phyloP scores from a whole-genome alignment of 441 rosid species.

The Syzygium syzygioides region DNA sequence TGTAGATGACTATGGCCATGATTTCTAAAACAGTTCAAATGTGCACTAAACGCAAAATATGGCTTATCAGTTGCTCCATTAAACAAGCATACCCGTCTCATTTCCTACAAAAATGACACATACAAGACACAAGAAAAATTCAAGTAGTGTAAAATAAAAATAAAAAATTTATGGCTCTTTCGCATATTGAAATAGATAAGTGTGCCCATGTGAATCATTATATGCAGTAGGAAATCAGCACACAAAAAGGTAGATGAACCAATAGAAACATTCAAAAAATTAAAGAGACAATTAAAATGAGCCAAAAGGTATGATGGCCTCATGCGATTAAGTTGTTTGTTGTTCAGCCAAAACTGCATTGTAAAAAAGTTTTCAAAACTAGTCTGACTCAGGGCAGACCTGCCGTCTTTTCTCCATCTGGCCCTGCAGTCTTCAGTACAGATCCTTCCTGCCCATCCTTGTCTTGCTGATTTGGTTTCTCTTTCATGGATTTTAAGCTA shows the following conservation, averaged over 20 bases:
- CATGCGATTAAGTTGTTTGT: neutral
- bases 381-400: constrained; percentile 40
- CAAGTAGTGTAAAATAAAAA: neutral
- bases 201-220: neutral
- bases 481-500: constrained; percentile 89
- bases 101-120: neutral
- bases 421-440: constrained; percentile 83
- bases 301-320: neutral
- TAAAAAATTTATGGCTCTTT: neutral
- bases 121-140: neutral
- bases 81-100: neutral
- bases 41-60: neutral
- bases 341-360: neutral
- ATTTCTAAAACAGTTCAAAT: neutral
- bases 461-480: constrained; percentile 57
- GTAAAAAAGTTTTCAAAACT: neutral
- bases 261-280: neutral
- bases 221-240: neutral
- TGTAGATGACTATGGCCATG: neutral
- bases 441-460: constrained; percentile 80
- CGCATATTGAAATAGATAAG: neutral
- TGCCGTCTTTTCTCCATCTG: constrained; percentile 97
- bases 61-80: neutral
- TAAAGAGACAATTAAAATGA: neutral
- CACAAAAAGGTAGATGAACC: neutral